These are phyloP conservation scores for Dactylellina parvicollis DNA, from an alignment of 2,329 filamentous ascomycete genomes.

Conservation along the genomic window DNA sequence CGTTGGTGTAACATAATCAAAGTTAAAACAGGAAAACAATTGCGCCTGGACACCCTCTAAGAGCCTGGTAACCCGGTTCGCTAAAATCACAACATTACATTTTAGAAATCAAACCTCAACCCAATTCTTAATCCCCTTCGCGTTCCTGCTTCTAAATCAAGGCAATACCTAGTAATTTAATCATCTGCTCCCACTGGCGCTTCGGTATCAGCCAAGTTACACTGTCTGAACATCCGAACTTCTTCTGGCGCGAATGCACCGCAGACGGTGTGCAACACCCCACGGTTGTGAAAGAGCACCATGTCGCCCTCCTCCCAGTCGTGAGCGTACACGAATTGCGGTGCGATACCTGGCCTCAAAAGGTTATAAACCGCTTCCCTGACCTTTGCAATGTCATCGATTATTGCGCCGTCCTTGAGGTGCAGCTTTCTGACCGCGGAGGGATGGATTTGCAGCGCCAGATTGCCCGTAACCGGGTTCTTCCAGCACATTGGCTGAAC, in stretches of 20 bases:
- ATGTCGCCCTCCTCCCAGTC: constrained; percentile 81
- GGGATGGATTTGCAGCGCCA: constrained; percentile 79
- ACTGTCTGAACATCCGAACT: constrained; percentile 79
- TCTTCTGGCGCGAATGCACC: constrained; percentile 78
- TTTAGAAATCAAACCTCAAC: neutral
- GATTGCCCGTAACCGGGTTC: constrained; percentile 74
- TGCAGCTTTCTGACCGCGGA: constrained; percentile 76
- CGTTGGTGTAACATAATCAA: neutral
- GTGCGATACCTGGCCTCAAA: constrained; percentile 77
- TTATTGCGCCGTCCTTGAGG: constrained; percentile 71
- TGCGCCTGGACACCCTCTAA: constrained; percentile 55
- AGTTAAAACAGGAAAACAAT: constrained; percentile 14
- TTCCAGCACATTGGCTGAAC: constrained; percentile 80
- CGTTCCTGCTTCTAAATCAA: neutral
- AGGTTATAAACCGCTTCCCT: constrained; percentile 76
- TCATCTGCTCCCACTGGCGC: constrained; percentile 66
- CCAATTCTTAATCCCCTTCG: neutral
- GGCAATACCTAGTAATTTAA: neutral
- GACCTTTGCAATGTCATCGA: constrained; percentile 75
- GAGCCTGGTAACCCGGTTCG: constrained; percentile 52
- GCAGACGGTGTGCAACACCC: constrained; percentile 78
- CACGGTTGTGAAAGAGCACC: constrained; percentile 81
- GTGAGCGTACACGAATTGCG: constrained; percentile 74
- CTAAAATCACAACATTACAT: constrained; percentile 25
- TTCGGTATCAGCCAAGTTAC: constrained; percentile 76